phyloP scores from a whole-genome alignment of 2,329 filamentous ascomycete species.

The Aspergillus sp. region DNA sequence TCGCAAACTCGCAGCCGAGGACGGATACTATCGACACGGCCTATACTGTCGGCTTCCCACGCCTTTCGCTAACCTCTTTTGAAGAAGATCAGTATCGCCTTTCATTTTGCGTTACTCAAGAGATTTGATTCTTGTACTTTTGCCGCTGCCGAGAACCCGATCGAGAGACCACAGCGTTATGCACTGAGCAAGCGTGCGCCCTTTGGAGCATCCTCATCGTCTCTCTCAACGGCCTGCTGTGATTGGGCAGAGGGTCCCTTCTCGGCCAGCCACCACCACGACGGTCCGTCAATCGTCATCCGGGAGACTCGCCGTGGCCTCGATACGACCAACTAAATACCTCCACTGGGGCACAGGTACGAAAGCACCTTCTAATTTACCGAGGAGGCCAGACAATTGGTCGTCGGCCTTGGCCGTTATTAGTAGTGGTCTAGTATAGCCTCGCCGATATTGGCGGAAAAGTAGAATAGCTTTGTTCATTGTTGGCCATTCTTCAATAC shows the following conservation, averaged over 20 bases:
- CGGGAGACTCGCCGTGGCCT: neutral
- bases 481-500: neutral
- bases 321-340: too few relatives aligned
- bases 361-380: neutral
- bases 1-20: neutral
- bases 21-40: too few relatives aligned
- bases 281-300: constrained; percentile 1
- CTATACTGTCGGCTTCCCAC: neutral
- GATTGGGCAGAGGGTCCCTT: constrained; percentile 9
- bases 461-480: constrained; percentile 5
- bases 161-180: neutral
- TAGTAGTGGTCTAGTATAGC: neutral
- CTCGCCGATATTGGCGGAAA: neutral
- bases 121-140: neutral
- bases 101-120: too few relatives aligned
- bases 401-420: neutral
- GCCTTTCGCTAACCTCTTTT: neutral
- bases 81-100: neutral
- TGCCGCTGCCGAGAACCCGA: constrained; percentile 3
- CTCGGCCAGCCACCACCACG: neutral
- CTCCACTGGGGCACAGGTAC: neutral
- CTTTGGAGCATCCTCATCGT: neutral
- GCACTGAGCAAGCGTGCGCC: too few relatives aligned
- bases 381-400: neutral
- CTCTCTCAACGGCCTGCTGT: neutral